A percentile compares a stretch with the other conserved stretches of the same genome.
Evolutionary conservation across 495 filamentous ascomycete genomes (phyloP).

Genomic region (Tetracladium setigerum): DNA sequence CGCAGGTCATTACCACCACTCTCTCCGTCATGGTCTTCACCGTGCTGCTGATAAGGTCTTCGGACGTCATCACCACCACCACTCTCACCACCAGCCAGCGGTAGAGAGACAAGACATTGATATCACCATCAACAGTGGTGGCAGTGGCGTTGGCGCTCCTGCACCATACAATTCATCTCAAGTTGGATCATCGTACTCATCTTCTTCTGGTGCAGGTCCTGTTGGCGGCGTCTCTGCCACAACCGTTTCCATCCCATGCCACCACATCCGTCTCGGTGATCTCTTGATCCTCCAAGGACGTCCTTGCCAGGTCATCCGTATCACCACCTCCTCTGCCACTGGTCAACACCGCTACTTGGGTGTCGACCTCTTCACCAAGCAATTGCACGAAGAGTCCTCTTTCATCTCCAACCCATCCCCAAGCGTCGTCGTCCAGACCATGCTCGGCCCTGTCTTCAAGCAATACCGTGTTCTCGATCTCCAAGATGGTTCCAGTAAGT

Average conservation of each 20-base stretch:
- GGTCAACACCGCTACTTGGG: slow-evolving; percentile 99
- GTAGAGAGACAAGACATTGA: slow-evolving; percentile 43
- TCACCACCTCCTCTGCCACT: slow-evolving; percentile 95
- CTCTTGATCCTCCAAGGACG: slow-evolving; percentile 98
- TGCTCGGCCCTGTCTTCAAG: slow-evolving; percentile 99
- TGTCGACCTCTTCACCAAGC: slow-evolving; percentile 99
- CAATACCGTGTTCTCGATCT: slow-evolving; percentile 99
- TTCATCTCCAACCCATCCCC: slow-evolving; percentile 96
- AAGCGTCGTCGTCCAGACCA: slow-evolving; percentile 96
- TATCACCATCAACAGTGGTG: slow-evolving; percentile 26
- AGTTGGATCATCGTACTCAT: neutral
- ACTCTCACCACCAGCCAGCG: slow-evolving; percentile 19
- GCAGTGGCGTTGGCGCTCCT: slow-evolving; percentile 14
- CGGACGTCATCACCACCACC: slow-evolving; percentile 44
- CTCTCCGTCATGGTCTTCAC: slow-evolving; percentile 81
- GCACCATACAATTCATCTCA: slow-evolving; percentile 12
- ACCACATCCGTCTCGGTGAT: slow-evolving; percentile 98
- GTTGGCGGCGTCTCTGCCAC: slow-evolving; percentile 42
- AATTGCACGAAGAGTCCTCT: slow-evolving; percentile 97
- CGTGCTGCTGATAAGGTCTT: slow-evolving; percentile 71
- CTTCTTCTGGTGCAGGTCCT: too few relatives aligned
- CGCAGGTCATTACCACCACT: slow-evolving; percentile 75
- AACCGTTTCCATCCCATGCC: slow-evolving; percentile 96
- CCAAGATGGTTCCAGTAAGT: slow-evolving; percentile 61
- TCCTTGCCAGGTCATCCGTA: slow-evolving; percentile 99